phyloP scores from a whole-genome alignment of 1,284 basidiomycete genomes.

The Sutorius eximius region DNA sequence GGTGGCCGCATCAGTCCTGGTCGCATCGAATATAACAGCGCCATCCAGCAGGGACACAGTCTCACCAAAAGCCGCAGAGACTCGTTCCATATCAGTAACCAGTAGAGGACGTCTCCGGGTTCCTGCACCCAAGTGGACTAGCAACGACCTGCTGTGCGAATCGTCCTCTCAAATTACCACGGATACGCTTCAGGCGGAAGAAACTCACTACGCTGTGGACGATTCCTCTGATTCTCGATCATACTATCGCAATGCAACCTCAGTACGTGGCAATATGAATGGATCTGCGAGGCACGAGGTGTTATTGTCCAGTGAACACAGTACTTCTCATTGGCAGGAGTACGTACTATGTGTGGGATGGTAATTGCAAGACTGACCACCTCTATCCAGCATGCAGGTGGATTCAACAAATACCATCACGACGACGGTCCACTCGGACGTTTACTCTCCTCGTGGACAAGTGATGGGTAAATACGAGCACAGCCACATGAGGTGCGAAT shows the following conservation, averaged over 20 bases:
- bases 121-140: neutral
- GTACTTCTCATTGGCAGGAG: neutral
- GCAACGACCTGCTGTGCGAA: neutral
- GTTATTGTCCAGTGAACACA: neutral
- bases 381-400: neutral
- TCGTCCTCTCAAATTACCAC: neutral
- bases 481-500: neutral
- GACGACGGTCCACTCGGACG: neutral
- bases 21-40: neutral
- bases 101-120: neutral
- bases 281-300: neutral
- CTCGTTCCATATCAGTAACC: neutral
- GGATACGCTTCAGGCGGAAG: neutral
- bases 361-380: neutral
- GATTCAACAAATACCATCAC: neutral
- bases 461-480: neutral
- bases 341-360: neutral
- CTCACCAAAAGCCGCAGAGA: neutral
- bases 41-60: neutral
- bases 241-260: neutral
- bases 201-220: neutral
- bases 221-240: neutral
- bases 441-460: neutral
- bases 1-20: neutral
- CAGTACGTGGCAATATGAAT: neutral